Conservation (phyloP, 148 eudicot species). For the Nepenthes mirabilis region DNA sequence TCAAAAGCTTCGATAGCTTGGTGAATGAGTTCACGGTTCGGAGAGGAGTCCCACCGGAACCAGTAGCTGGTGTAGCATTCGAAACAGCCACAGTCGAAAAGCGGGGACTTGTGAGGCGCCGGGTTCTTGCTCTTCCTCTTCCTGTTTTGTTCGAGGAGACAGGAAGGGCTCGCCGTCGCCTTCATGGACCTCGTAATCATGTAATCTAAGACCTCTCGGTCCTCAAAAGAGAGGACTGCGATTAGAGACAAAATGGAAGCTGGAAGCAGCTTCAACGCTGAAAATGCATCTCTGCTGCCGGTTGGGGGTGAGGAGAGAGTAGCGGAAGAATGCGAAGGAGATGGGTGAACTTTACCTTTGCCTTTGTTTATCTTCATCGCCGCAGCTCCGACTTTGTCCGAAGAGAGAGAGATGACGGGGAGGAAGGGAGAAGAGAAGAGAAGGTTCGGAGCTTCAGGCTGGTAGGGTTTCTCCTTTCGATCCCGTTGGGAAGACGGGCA, state of each 20-base stretch:
- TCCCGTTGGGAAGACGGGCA: too few relatives aligned
- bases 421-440: too few relatives aligned
- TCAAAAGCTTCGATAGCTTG: constrained; percentile 72
- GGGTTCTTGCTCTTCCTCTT: neutral
- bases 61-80: constrained; percentile 57
- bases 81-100: constrained; percentile 58
- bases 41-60: constrained; percentile 59
- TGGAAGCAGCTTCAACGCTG: constrained; percentile 38
- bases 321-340: constrained; percentile 23
- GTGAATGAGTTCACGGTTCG: constrained; percentile 53
- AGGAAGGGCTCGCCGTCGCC: neutral
- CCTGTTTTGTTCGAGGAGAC: neutral
- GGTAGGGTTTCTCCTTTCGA: too few relatives aligned
- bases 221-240: constrained; percentile 42
- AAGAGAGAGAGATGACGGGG: too few relatives aligned
- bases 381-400: too few relatives aligned
- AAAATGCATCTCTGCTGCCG: neutral
- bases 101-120: constrained; percentile 6
- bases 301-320: constrained; percentile 5
- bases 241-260: constrained; percentile 35
- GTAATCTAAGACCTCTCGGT: constrained; percentile 54
- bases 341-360: constrained; percentile 78
- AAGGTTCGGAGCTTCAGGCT: too few relatives aligned
- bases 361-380: constrained; percentile 43
- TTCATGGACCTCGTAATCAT: constrained; percentile 47